Evolutionary conservation across 345 rosid species (phyloP).

Genomic region (Turritis glabra): DNA sequence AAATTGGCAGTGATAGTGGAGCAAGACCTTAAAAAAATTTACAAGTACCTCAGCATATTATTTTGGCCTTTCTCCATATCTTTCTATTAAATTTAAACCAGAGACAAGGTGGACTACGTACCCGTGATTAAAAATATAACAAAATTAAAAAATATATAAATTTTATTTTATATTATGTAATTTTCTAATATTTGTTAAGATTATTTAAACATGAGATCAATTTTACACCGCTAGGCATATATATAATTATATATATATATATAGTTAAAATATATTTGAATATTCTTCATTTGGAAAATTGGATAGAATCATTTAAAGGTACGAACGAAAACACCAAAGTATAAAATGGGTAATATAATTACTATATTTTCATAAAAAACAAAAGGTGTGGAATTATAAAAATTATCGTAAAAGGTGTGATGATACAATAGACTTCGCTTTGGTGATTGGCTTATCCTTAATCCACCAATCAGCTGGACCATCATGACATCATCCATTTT

Average conservation of each 20-base stretch:
- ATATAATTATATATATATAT: no score
- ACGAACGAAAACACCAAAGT: not conserved
- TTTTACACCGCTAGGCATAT: no score
- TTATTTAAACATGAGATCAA: slow-evolving; percentile 2
- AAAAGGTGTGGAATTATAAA: slow-evolving; percentile 14
- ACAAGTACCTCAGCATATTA: slow-evolving; percentile 43
- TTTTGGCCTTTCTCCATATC: slow-evolving; percentile 9
- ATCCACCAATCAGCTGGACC: slow-evolving; percentile 33
- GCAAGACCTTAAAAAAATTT: slow-evolving; percentile 34
- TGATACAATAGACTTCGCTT: slow-evolving; percentile 13
- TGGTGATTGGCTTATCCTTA: slow-evolving; percentile 44
- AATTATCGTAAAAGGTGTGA: slow-evolving; percentile 27
- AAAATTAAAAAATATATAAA: no score
- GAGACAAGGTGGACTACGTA: not conserved
- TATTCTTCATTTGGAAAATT: not conserved
- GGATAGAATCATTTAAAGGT: slow-evolving; percentile 11
- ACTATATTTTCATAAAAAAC: not conserved
- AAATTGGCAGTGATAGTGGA: slow-evolving; percentile 49
- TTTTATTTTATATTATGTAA: not conserved
- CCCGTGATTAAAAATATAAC: slow-evolving; percentile 4
- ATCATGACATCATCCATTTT: slow-evolving; percentile 34
- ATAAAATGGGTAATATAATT: not conserved
- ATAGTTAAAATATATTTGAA: not conserved
- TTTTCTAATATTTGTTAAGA: not conserved
- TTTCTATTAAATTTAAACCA: not conserved